phyloP scores from a whole-genome alignment of 2,329 filamentous ascomycete genomes.

The Emydomyces testavorans region DNA sequence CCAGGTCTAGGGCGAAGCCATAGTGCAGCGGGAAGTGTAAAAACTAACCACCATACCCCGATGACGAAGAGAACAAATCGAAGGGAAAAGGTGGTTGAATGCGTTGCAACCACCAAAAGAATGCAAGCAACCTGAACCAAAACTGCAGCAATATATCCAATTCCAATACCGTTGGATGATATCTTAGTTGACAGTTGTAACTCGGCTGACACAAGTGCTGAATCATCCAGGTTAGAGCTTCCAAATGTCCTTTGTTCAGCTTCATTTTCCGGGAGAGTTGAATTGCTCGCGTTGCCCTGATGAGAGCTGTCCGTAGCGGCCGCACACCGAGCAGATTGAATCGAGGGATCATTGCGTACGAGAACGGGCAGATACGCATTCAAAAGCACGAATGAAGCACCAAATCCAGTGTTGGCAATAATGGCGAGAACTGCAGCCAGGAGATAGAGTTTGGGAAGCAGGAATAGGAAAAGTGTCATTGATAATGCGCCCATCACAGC shows the following conservation, averaged over 20 bases:
- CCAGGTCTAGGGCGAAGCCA: slow-evolving; percentile 84
- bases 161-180: slow-evolving; percentile 83
- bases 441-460: slow-evolving; percentile 64
- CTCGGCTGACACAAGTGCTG: slow-evolving; percentile 43
- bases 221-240: neutral
- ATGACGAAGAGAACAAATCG: slow-evolving; percentile 77
- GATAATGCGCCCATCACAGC: slow-evolving; percentile 67
- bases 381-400: slow-evolving; percentile 84
- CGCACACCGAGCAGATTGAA: slow-evolving; percentile 27
- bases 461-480: slow-evolving; percentile 79
- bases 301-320: neutral
- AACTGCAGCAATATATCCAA: slow-evolving; percentile 79
- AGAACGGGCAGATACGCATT: slow-evolving; percentile 91
- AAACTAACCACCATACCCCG: slow-evolving; percentile 84
- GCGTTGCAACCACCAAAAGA: slow-evolving; percentile 58
- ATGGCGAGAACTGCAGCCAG: slow-evolving; percentile 76
- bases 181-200: slow-evolving; percentile 78
- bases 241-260: slow-evolving; percentile 24
- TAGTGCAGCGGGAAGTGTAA: slow-evolving; percentile 75
- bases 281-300: neutral
- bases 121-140: slow-evolving; percentile 75
- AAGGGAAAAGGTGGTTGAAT: slow-evolving; percentile 72
- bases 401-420: slow-evolving; percentile 85
- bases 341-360: slow-evolving; percentile 66
- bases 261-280: neutral